These are phyloP conservation scores for Eucalyptus erythrocorys DNA, from an alignment of 345 rosid genomes.

Conservation along the genomic window DNA sequence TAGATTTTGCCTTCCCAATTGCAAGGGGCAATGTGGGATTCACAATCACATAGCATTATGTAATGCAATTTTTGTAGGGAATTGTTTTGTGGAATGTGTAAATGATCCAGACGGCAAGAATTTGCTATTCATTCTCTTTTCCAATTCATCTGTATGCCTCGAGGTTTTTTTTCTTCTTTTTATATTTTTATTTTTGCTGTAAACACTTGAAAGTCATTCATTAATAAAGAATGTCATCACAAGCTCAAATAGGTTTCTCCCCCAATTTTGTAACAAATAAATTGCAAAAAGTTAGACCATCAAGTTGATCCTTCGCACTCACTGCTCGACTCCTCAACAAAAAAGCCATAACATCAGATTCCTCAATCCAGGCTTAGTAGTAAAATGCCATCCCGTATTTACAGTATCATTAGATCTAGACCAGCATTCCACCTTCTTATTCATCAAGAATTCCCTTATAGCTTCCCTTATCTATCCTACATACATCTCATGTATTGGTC, in stretches of 20 bases:
- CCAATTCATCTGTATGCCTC: not conserved
- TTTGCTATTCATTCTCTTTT: not conserved
- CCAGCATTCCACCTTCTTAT: no score
- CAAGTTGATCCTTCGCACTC: no score
- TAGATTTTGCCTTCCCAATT: not conserved
- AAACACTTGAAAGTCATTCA: not conserved
- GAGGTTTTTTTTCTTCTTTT: not conserved
- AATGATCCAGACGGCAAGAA: not conserved
- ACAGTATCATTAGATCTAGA: no score
- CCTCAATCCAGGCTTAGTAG: no score
- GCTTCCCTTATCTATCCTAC: not conserved
- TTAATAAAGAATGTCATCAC: not conserved
- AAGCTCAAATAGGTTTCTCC: not conserved
- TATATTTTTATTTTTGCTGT: not conserved
- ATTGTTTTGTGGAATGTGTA: not conserved
- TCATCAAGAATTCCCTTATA: not conserved
- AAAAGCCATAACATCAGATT: no score
- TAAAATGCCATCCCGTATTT: no score
- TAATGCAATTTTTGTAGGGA: not conserved
- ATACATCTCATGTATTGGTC: not conserved
- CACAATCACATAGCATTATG: not conserved
- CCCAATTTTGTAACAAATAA: no score
- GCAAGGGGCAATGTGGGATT: not conserved
- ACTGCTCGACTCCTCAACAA: no score
- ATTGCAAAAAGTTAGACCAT: no score